Conservation (phyloP, 352 stramenopile species). For the Pythium rhizo-oryzae region DNA sequence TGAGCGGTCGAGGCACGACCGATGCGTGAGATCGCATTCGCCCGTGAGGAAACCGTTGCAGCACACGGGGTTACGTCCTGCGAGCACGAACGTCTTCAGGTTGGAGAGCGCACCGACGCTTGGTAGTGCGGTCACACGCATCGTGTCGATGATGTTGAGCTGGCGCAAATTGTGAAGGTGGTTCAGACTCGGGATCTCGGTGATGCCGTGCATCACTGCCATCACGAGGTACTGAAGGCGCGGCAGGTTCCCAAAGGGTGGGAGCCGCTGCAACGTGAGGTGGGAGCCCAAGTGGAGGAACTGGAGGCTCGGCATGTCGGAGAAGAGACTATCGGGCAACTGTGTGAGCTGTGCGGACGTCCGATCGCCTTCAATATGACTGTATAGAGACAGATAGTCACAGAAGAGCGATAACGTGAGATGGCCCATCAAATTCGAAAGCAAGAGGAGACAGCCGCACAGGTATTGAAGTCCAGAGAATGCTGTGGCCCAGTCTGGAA, state of each 20-base stretch:
- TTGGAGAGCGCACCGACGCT: not conserved
- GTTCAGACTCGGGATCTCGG: conserved; percentile 15
- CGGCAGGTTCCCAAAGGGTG: not conserved
- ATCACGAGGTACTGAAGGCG: conserved; percentile 24
- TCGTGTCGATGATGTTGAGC: conserved; percentile 14
- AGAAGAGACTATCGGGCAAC: conserved; percentile 10
- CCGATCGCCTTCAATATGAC: conserved; percentile 21
- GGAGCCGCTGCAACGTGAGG: not conserved
- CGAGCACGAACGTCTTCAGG: conserved; percentile 18
- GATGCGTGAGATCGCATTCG: conserved; percentile 16
- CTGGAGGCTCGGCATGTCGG: conserved; percentile 8
- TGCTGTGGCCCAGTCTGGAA: not conserved
- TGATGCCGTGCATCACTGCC: conserved; percentile 11
- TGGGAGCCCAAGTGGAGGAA: conserved; percentile 26
- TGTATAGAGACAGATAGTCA: conserved; percentile 23
- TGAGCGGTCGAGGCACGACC: conserved; percentile 14
- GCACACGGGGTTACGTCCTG: conserved; percentile 6
- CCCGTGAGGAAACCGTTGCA: conserved; percentile 27
- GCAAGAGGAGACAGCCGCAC: conserved; percentile 2
- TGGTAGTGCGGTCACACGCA: conserved; percentile 2
- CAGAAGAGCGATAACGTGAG: conserved; percentile 7
- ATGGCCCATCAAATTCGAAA: not conserved
- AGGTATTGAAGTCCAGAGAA: not conserved
- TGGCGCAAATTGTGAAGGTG: conserved; percentile 7
- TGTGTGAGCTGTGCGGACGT: not conserved